Evolutionary conservation across 1,139 yeast species (phyloP).

Genomic region (Geotrichum fermentans): DNA sequence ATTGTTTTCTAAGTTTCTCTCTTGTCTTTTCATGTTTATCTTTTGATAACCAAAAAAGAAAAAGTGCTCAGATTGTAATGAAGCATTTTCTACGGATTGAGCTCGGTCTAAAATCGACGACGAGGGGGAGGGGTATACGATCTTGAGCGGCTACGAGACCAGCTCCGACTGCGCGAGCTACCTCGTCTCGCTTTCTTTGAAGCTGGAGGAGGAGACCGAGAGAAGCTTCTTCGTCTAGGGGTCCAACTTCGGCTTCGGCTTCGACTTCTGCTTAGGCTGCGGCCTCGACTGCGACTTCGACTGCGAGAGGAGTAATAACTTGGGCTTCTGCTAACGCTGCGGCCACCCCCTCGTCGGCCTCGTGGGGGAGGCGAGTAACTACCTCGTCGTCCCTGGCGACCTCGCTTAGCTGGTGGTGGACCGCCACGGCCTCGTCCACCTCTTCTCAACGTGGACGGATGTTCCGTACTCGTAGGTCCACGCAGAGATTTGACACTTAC

Average conservation of each 20-base stretch:
- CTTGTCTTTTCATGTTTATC: background rate
- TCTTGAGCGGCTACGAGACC: background rate
- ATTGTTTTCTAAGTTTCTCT: background rate
- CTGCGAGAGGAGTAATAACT: slow-evolving; percentile 4
- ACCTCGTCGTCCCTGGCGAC: background rate
- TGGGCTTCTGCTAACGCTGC: slow-evolving; percentile 10
- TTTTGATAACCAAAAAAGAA: too few species aligned
- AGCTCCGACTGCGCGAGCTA: background rate
- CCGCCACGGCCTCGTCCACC: slow-evolving; percentile 8
- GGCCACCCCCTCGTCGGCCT: slow-evolving; percentile 13
- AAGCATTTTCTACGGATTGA: too few species aligned
- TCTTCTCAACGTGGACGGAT: slow-evolving; percentile 2
- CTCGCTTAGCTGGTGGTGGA: background rate
- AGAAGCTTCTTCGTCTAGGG: slow-evolving; percentile 2
- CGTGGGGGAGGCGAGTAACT: background rate
- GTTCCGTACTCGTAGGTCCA: slow-evolving; percentile 18
- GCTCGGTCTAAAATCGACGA: too few species aligned
- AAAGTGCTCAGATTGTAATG: background rate
- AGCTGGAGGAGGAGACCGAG: background rate
- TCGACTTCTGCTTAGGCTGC: slow-evolving; percentile 15
- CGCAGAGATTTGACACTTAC: slow-evolving; percentile 23
- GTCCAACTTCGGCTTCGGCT: slow-evolving; percentile 12
- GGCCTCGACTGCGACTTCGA: slow-evolving; percentile 8
- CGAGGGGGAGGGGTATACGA: slow-evolving; percentile 5
- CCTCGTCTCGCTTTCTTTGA: background rate